phyloP scores from a whole-genome alignment of 2,329 filamentous ascomycete genomes.

The Dactylellina sp. region DNA sequence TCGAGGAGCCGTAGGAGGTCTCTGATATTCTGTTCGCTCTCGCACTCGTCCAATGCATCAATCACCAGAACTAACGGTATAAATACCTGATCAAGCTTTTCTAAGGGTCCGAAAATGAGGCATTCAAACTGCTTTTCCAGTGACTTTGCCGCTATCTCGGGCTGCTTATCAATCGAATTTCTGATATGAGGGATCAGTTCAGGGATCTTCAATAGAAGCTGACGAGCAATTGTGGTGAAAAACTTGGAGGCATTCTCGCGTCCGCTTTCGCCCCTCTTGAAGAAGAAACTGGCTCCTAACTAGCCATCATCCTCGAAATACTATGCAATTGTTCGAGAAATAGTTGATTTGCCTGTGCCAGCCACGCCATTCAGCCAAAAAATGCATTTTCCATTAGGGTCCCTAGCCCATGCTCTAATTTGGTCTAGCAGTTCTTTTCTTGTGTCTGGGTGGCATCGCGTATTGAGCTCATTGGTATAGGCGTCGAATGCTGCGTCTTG shows the following conservation, averaged over 20 bases:
- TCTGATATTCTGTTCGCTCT: constrained; percentile 60
- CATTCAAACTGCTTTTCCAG: constrained; percentile 6
- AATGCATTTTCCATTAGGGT: constrained; percentile 51
- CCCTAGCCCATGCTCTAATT: constrained; percentile 43
- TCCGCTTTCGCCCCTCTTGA: constrained; percentile 29
- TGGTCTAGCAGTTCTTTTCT: constrained; percentile 57
- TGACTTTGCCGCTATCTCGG: constrained; percentile 53
- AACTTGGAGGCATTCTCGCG: constrained; percentile 14
- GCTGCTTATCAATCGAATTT: constrained; percentile 1
- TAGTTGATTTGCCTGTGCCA: constrained; percentile 63
- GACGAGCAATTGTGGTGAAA: constrained; percentile 39
- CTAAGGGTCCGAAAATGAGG: constrained; percentile 18
- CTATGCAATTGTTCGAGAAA: constrained; percentile 62
- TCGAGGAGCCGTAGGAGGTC: constrained; percentile 56
- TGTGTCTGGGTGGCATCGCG: constrained; percentile 58
- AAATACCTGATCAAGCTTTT: constrained; percentile 7
- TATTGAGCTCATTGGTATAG: constrained; percentile 55
- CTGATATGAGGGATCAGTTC: background rate
- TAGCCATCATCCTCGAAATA: constrained; percentile 48
- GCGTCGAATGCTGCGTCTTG: constrained; percentile 11
- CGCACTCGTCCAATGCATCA: constrained; percentile 62
- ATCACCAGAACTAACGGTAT: constrained; percentile 58
- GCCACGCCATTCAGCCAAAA: constrained; percentile 64
- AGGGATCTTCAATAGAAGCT: background rate
- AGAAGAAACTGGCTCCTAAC: constrained; percentile 57